Percentiles rank a stretch among this genome's conserved stretches.
phyloP scores from a whole-genome alignment of 2,329 filamentous ascomycete species.

The Neofusicoccum sp. region DNA sequence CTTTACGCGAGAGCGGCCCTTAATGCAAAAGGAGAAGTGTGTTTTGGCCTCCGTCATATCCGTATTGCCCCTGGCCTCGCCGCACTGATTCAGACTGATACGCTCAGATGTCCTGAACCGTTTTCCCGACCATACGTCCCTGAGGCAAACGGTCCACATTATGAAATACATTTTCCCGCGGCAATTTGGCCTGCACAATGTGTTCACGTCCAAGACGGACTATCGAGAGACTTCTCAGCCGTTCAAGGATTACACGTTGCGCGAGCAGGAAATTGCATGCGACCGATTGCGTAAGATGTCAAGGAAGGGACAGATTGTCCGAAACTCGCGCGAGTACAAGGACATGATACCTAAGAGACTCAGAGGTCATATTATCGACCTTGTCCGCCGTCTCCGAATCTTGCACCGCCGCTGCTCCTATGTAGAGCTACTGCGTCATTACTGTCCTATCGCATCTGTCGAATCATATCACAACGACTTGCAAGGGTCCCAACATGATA shows the following conservation, averaged over 20 bases:
- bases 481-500: not conserved
- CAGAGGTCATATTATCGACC: slow-evolving; percentile 59
- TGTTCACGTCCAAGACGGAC: slow-evolving; percentile 75
- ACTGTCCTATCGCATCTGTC: slow-evolving; percentile 57
- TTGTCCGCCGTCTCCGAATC: slow-evolving; percentile 70
- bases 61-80: slow-evolving; percentile 59
- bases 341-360: slow-evolving; percentile 65
- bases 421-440: slow-evolving; percentile 72
- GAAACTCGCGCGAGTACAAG: slow-evolving; percentile 37
- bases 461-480: not conserved
- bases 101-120: slow-evolving; percentile 79
- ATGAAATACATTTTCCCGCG: slow-evolving; percentile 94
- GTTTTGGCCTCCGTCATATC: slow-evolving; percentile 77
- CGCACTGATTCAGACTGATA: slow-evolving; percentile 24
- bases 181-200: slow-evolving; percentile 89
- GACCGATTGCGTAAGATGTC: slow-evolving; percentile 20
- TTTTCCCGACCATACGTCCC: slow-evolving; percentile 53
- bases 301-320: slow-evolving; percentile 31
- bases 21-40: slow-evolving; percentile 67
- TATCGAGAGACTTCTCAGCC: slow-evolving; percentile 67
- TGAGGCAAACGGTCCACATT: slow-evolving; percentile 65
- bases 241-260: slow-evolving; percentile 81
- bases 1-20: slow-evolving; percentile 78
- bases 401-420: slow-evolving; percentile 79
- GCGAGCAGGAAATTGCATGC: slow-evolving; percentile 74